Conservation (phyloP, 2,329 filamentous ascomycete species). For the Cadophora gregata region DNA sequence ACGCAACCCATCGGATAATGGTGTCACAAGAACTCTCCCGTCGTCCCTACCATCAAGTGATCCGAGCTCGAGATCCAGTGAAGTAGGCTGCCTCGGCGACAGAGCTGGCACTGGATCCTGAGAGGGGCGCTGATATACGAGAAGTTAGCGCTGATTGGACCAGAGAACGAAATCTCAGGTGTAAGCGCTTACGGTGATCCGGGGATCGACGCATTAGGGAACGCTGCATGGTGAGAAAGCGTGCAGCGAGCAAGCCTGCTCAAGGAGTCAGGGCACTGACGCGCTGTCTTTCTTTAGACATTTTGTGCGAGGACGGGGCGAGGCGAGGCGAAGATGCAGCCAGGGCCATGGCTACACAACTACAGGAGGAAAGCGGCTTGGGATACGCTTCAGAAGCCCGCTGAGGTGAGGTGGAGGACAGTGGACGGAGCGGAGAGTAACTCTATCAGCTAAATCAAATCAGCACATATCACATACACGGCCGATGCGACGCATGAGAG, state of each 20-base stretch:
- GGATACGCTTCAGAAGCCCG: not conserved
- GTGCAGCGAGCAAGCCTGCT: not conserved
- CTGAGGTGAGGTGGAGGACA: constrained; percentile 10
- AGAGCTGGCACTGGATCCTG: not conserved
- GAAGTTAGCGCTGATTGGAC: constrained; percentile 24
- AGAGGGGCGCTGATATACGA: constrained; percentile 26
- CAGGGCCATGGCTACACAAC: not conserved
- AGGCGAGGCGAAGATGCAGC: constrained; percentile 9
- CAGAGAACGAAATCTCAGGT: constrained; percentile 19
- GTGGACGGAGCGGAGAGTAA: constrained; percentile 2
- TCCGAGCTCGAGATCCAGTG: constrained; percentile 23
- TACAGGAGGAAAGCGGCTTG: not conserved
- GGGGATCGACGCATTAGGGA: constrained; percentile 29
- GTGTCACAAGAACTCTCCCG: not conserved
- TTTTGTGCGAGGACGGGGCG: constrained; percentile 3
- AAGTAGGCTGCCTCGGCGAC: constrained; percentile 14
- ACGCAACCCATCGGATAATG: constrained; percentile 23
- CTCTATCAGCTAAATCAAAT: not conserved
- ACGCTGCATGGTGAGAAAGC: constrained; percentile 15
- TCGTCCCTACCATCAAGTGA: constrained; percentile 15
- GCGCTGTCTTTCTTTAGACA: constrained; percentile 1
- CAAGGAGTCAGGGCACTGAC: not conserved
- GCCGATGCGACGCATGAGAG: constrained; percentile 7
- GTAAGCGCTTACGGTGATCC: constrained; percentile 32
- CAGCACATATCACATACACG: not conserved